Conservation (phyloP, 257 asterid species). For the Linaria vulgaris region DNA sequence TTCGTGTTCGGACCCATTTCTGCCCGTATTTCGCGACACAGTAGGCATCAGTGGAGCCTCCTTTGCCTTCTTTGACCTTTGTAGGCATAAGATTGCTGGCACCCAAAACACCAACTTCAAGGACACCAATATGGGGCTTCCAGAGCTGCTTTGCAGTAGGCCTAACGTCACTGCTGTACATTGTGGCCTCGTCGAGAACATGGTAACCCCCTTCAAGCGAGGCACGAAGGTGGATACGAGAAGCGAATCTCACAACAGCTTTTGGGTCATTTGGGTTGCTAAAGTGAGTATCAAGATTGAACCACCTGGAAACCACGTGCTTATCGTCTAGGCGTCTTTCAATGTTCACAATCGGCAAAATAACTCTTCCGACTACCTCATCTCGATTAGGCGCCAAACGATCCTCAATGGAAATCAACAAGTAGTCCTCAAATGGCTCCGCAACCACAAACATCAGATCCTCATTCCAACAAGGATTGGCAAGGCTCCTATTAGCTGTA, state of each 20-base stretch:
- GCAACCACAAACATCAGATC: constrained; percentile 81
- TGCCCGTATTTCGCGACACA: constrained; percentile 86
- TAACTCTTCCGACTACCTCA: constrained; percentile 61
- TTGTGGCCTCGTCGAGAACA: constrained; percentile 82
- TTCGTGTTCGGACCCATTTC: constrained; percentile 82
- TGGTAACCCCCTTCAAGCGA: constrained; percentile 89
- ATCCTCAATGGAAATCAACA: constrained; percentile 64
- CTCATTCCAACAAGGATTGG: constrained; percentile 79
- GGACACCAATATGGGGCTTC: constrained; percentile 88
- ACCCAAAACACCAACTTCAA: constrained; percentile 81
- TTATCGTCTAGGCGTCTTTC: constrained; percentile 74
- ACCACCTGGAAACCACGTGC: constrained; percentile 66
- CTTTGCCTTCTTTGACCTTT: constrained; percentile 83
- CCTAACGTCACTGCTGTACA: constrained; percentile 79
- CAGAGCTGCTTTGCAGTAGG: constrained; percentile 90
- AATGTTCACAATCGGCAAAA: constrained; percentile 45
- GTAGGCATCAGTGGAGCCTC: constrained; percentile 70
- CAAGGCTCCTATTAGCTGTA: constrained; percentile 40
- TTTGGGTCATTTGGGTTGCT: constrained; percentile 47
- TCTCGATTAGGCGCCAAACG: constrained; percentile 62
- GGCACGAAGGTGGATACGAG: constrained; percentile 73
- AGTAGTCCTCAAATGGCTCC: constrained; percentile 79
- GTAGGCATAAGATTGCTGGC: constrained; percentile 69
- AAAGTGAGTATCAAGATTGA: constrained; percentile 57
- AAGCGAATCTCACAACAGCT: constrained; percentile 57